Percentiles rank a stretch among this genome's conserved stretches.
These are phyloP conservation scores for Aspergillus felis DNA, from an alignment of 2,329 filamentous ascomycete genomes.

Conservation along the genomic window DNA sequence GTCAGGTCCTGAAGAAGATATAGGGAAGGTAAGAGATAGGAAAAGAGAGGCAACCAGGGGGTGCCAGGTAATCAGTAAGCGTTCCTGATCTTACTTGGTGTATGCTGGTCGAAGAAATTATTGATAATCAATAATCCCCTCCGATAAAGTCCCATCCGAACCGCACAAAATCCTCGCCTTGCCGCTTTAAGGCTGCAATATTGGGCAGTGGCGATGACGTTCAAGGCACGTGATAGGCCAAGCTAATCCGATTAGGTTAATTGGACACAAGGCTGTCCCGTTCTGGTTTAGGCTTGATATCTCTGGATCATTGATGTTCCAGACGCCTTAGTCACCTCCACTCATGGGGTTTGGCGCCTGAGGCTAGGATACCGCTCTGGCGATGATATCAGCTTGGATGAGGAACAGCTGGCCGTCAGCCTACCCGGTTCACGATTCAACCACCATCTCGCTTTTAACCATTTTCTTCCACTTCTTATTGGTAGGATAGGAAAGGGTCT, in stretches of 20 bases:
- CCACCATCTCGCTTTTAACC: not conserved
- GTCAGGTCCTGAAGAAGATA: not conserved
- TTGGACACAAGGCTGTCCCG: not conserved
- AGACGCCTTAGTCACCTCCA: not conserved
- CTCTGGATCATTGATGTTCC: conserved; percentile 1
- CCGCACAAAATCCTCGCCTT: conserved; percentile 15
- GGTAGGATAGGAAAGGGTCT: not conserved
- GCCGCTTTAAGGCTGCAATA: conserved; percentile 12
- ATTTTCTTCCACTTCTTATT: not conserved
- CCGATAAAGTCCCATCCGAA: conserved; percentile 2
- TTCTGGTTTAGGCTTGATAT: not conserved
- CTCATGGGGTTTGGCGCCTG: conserved; percentile 9
- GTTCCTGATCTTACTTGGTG: not conserved
- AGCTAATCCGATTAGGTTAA: not conserved
- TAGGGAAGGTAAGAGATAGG: not conserved
- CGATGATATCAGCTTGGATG: conserved; percentile 22
- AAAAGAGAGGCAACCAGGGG: not conserved
- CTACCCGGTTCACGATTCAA: not conserved
- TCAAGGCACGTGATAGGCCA: conserved; percentile 4
- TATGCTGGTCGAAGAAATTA: not conserved
- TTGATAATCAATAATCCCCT: conserved; percentile 12
- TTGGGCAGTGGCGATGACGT: conserved; percentile 15
- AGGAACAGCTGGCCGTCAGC: conserved; percentile 5
- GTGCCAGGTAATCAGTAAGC: not conserved
- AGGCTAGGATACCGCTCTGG: conserved; percentile 7